These are phyloP conservation scores for Glutinoglossum americanum DNA, from an alignment of 495 filamentous ascomycete species.

Conservation along the genomic window DNA sequence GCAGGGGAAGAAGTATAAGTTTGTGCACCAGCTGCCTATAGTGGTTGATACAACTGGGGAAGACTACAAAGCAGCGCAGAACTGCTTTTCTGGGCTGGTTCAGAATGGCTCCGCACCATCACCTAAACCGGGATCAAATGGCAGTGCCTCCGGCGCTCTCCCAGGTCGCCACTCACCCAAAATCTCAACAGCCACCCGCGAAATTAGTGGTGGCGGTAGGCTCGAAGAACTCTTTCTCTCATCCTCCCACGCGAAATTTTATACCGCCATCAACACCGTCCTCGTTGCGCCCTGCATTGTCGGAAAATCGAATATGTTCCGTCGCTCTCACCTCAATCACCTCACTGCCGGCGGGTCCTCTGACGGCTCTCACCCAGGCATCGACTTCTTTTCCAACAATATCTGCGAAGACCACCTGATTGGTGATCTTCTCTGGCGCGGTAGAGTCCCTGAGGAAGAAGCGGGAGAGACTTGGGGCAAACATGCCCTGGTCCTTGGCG, in stretches of 20 bases:
- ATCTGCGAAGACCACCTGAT: conserved; percentile 98
- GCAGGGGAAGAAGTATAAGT: conserved; percentile 47
- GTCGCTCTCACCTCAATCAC: conserved; percentile 66
- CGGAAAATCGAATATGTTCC: conserved; percentile 97
- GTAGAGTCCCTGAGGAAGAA: conserved; percentile 9
- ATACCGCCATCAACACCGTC: conserved; percentile 90
- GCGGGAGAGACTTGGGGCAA: conserved; percentile 35
- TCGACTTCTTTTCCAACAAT: conserved; percentile 83
- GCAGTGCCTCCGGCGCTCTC: too few species aligned
- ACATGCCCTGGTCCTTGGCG: conserved; percentile 65
- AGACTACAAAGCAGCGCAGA: conserved; percentile 15
- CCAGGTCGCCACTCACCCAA: neutral
- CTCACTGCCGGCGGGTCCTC: conserved; percentile 36
- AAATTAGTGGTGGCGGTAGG: conserved; percentile 37
- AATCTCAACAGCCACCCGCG: neutral
- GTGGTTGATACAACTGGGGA: conserved; percentile 45
- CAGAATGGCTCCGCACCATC: too few species aligned
- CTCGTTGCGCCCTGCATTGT: conserved; percentile 81
- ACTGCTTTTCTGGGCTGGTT: too few species aligned
- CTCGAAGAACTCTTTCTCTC: conserved; percentile 90
- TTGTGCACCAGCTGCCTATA: conserved; percentile 85
- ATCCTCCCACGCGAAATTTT: conserved; percentile 92
- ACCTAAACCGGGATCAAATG: neutral
- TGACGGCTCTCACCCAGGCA: conserved; percentile 33
- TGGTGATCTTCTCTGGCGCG: conserved; percentile 66